Evolutionary conservation across 1,284 basidiomycete genomes (phyloP).

Genomic region (Stereum hirsutum): DNA sequence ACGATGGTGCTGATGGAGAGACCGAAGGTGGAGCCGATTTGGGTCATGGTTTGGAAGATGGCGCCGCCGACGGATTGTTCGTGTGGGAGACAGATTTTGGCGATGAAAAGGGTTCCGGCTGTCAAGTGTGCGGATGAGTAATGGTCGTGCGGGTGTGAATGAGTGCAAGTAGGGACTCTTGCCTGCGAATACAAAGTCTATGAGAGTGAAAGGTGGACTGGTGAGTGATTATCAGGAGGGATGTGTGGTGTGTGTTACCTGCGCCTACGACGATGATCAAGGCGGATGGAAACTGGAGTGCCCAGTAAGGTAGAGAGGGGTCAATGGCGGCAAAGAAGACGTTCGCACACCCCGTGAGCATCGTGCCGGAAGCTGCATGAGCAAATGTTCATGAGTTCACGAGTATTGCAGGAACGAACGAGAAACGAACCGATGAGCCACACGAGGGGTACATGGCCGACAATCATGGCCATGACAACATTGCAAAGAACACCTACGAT

Average conservation of each 20-base stretch:
- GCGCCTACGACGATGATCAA: slow-evolving; percentile 67
- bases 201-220: too few species aligned
- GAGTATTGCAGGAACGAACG: background rate
- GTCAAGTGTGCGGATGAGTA: too few species aligned
- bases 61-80: slow-evolving; percentile 78
- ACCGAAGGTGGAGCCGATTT: slow-evolving; percentile 70
- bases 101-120: slow-evolving; percentile 67
- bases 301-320: slow-evolving; percentile 62
- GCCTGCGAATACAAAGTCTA: slow-evolving; percentile 70
- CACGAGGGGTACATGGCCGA: slow-evolving; percentile 45
- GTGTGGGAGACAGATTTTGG: slow-evolving; percentile 55
- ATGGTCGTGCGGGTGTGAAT: too few species aligned
- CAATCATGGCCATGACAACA: slow-evolving; percentile 52
- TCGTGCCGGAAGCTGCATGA: slow-evolving; percentile 47
- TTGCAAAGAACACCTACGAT: slow-evolving; percentile 68
- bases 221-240: too few species aligned
- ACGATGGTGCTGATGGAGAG: slow-evolving; percentile 71
- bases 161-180: too few species aligned
- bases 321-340: slow-evolving; percentile 69
- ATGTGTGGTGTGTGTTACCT: too few species aligned
- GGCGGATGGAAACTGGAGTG: slow-evolving; percentile 72
- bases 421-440: slow-evolving; percentile 42
- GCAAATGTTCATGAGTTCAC: too few species aligned
- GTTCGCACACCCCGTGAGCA: slow-evolving; percentile 54
- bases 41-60: slow-evolving; percentile 65